Evolutionary conservation across 2,329 filamentous ascomycete genomes (phyloP).

Genomic region (Cladosporium phlei): DNA sequence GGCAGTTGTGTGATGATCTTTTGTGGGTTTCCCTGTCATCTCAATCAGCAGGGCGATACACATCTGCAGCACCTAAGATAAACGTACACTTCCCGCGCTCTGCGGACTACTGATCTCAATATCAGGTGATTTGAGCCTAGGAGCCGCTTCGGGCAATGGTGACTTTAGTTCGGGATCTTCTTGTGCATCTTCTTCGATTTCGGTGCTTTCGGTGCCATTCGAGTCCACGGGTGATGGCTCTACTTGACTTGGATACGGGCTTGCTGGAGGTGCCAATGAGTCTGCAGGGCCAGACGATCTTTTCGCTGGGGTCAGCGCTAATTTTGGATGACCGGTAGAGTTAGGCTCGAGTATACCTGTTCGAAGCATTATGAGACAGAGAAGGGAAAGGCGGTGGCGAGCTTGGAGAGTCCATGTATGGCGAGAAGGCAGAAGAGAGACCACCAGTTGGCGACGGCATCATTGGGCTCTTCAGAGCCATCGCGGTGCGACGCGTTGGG

Average conservation of each 20-base stretch:
- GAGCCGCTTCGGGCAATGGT: slow-evolving; percentile 16
- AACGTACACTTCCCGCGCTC: slow-evolving; percentile 29
- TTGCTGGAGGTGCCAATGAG: slow-evolving; percentile 44
- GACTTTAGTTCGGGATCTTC: slow-evolving; percentile 45
- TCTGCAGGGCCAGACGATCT: slow-evolving; percentile 44
- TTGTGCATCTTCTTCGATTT: slow-evolving; percentile 76
- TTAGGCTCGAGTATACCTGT: slow-evolving; percentile 37
- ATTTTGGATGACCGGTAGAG: too few relatives aligned
- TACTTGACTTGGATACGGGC: slow-evolving; percentile 58
- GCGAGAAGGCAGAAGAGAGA: slow-evolving; percentile 45
- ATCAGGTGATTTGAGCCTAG: slow-evolving; percentile 26
- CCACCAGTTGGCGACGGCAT: slow-evolving; percentile 39
- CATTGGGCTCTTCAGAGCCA: slow-evolving; percentile 36
- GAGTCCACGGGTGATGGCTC: slow-evolving; percentile 82
- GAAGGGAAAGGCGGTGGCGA: slow-evolving; percentile 44
- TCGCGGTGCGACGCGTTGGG: too few relatives aligned
- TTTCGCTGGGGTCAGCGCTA: slow-evolving; percentile 25
- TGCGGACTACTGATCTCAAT: slow-evolving; percentile 31
- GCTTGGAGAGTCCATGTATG: slow-evolving; percentile 49
- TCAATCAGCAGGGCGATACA: slow-evolving; percentile 5
- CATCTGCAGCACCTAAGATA: slow-evolving; percentile 9
- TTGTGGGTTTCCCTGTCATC: slow-evolving; percentile 32
- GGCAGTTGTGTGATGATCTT: slow-evolving; percentile 45
- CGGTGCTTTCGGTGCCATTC: slow-evolving; percentile 75
- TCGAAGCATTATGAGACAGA: slow-evolving; percentile 34